Conservation (phyloP, 148 eudicot species). For the Persicaria maculosa region DNA sequence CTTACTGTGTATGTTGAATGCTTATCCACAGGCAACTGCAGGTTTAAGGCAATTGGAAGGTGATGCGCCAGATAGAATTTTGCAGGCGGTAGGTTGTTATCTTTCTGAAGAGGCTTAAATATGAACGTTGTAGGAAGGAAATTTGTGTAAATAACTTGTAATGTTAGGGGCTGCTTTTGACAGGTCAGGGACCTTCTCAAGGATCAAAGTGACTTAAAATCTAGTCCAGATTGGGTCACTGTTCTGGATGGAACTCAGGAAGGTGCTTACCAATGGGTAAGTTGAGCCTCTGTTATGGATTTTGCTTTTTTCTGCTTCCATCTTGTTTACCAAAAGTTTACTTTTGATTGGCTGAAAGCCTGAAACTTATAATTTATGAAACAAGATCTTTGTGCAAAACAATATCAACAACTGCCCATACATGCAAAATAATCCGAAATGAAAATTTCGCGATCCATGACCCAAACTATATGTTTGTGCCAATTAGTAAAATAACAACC, state of each 20-base stretch:
- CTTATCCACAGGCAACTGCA: conserved; percentile 74
- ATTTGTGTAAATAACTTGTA: background rate
- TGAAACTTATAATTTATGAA: background rate
- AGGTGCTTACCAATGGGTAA: conserved; percentile 99
- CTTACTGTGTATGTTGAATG: background rate
- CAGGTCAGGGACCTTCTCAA: conserved; percentile 73
- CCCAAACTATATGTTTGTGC: background rate
- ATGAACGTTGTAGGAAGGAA: background rate
- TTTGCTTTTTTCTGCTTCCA: conserved; percentile 11
- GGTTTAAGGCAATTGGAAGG: conserved; percentile 89
- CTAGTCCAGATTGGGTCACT: conserved; percentile 59
- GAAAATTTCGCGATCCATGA: background rate
- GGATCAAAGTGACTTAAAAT: conserved; percentile 57
- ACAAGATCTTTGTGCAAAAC: background rate
- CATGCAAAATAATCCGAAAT: background rate
- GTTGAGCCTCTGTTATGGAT: conserved; percentile 1
- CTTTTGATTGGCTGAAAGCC: background rate
- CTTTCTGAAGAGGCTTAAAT: background rate
- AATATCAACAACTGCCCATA: background rate
- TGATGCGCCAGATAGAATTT: conserved; percentile 79
- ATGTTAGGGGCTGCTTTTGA: conserved; percentile 17
- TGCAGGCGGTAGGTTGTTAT: conserved; percentile 66
- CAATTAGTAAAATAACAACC: background rate
- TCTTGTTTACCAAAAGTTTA: background rate
- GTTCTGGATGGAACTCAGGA: conserved; percentile 96